Evolutionary conservation across 495 filamentous ascomycete genomes (phyloP), one percentile per base, ranked within the genome.

Genomic region (Podospora didyma): DNA sequence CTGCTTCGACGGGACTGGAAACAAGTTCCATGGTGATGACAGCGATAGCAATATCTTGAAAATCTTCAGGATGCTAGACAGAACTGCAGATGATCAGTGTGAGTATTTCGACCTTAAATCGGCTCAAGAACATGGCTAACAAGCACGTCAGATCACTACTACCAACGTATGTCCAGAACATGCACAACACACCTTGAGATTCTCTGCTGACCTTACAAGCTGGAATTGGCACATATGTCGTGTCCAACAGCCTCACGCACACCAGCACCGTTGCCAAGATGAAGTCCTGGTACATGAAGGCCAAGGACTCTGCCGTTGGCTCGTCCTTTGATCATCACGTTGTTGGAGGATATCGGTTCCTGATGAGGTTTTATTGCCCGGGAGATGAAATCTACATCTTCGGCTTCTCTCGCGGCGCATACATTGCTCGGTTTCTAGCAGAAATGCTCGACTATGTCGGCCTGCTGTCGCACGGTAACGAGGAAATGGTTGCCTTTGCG

Each of bases 1-100:
- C 3, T 95, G 90, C 63, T 96, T 96, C 56, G 91, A 96, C 66
- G 91, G 91, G 22, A 96, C 91, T 0, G 90, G 90, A 2, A 94
- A 96, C 63, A 89, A 92, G 61, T 95, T 94, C 64, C 78, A 79
- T 26, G 89, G 91, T 10, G 88, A 89, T 64, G 84, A 88, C 48
- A 84, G 83, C 9, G 89, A 95, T 65, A 94, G 89, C 65, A 95
- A 94, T 68, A 92, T 96, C 55, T 73, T 96, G 45, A 96, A 96
- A 69, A 91, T 96, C 23, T 96, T 86, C 50, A 70, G 82, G 11
- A 85, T 86, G 77, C 66, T 88, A 5, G 81, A 85, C 52, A 64
- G 81, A 3, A 77, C 72, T 2, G 74, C 74, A 0, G 70, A 64
- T 5, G 71, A 81, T 44, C 79, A 83, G 42, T 82, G 77, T 82